A percentile compares a stretch with the other conserved stretches of the same genome.
Evolutionary conservation across 306 rosid species (phyloP).

Genomic region (Arachis stenosperma): DNA sequence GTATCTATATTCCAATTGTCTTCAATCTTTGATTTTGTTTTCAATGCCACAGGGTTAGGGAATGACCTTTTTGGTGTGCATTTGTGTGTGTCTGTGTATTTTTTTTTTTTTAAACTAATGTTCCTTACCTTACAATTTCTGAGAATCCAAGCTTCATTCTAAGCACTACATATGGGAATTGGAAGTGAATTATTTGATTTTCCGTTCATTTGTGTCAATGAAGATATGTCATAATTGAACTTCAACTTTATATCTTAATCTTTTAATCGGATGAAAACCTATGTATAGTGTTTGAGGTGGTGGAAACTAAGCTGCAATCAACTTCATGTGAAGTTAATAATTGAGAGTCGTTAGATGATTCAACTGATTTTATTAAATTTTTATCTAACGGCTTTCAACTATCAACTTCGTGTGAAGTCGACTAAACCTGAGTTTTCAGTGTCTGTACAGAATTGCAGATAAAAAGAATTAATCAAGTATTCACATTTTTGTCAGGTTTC

Average conservation of each 20-base stretch:
- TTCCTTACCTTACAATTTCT: conserved; percentile 19
- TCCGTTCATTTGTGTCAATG: background rate
- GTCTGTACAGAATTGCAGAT: too few species aligned
- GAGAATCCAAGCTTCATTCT: conserved; percentile 8
- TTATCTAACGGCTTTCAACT: too few species aligned
- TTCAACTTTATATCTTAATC: conserved; percentile 5
- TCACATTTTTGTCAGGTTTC: conserved; percentile 36
- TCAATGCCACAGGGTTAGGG: background rate
- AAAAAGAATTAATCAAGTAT: conserved; percentile 8
- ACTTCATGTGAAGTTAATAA: too few species aligned
- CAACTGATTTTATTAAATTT: too few species aligned
- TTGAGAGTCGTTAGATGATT: too few species aligned
- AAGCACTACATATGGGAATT: background rate
- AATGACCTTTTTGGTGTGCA: background rate
- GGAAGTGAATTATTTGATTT: background rate
- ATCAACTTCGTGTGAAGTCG: too few species aligned
- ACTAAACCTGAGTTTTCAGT: too few species aligned
- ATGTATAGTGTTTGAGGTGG: background rate
- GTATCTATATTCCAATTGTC: background rate
- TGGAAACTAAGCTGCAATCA: too few species aligned
- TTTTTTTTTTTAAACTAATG: background rate
- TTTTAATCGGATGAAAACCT: background rate
- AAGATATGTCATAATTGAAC: background rate
- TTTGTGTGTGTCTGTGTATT: too few species aligned
- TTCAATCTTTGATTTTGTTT: background rate